These are phyloP conservation scores for Canavalia ensiformis DNA, from an alignment of 306 rosid species.

Conservation along the genomic window DNA sequence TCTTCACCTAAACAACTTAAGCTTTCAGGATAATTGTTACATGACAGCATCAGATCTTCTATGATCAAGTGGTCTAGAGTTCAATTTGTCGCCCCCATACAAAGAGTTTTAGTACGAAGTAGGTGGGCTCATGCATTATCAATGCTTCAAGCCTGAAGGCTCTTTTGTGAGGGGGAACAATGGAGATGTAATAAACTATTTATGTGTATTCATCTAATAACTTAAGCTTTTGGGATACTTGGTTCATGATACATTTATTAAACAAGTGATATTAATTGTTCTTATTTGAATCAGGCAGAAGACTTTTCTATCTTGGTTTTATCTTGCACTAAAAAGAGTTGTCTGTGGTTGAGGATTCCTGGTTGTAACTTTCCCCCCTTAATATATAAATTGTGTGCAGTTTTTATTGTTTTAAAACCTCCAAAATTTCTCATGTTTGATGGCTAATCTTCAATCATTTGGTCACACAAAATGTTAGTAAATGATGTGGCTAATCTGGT, in stretches of 20 bases:
- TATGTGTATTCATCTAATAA: not conserved
- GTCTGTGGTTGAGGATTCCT: slow-evolving; percentile 10
- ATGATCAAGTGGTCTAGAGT: not conserved
- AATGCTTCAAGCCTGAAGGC: not conserved
- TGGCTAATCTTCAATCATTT: slow-evolving; percentile 27
- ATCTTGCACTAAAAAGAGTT: slow-evolving; percentile 13
- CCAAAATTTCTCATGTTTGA: not conserved
- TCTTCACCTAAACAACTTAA: not conserved
- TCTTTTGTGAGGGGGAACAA: not conserved
- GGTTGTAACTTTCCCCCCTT: slow-evolving; percentile 3
- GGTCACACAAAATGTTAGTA: slow-evolving; percentile 14
- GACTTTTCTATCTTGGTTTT: slow-evolving; percentile 16
- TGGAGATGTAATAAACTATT: not conserved
- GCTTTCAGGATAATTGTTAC: not conserved
- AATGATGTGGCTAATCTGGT: slow-evolving; percentile 25
- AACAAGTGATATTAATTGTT: slow-evolving; percentile 14
- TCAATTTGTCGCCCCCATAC: not conserved
- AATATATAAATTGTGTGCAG: not conserved
- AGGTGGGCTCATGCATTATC: not conserved
- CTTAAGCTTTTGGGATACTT: slow-evolving; percentile 4
- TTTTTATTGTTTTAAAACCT: not conserved
- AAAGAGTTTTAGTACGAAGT: not conserved
- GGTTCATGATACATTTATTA: not conserved
- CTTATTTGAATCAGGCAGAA: slow-evolving; percentile 13
- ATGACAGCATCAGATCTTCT: not conserved